Conservation (phyloP, 495 filamentous ascomycete species). For the Bombardia bombarda region DNA sequence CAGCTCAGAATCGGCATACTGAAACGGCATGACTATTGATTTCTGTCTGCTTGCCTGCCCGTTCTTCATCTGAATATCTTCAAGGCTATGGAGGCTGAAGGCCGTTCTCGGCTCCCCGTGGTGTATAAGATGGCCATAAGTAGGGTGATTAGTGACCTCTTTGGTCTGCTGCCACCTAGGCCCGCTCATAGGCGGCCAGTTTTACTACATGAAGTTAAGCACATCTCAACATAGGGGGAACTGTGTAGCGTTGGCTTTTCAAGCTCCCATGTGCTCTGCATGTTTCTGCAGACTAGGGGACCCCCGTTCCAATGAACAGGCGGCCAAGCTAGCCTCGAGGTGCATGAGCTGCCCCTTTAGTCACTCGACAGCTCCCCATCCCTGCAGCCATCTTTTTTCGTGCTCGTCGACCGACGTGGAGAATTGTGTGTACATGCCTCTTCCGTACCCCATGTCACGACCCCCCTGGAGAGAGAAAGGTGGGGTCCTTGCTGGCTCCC, state of each 20-base stretch:
- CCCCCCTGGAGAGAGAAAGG: constrained; percentile 8
- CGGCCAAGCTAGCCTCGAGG: constrained; percentile 15
- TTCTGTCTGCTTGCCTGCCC: neutral
- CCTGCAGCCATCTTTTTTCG: constrained; percentile 24
- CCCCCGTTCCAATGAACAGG: constrained; percentile 23
- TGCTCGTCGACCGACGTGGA: constrained; percentile 19
- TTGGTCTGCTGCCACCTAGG: constrained; percentile 1
- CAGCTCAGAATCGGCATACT: too few species aligned
- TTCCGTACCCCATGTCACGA: constrained; percentile 19
- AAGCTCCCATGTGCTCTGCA: constrained; percentile 19
- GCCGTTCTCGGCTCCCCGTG: neutral
- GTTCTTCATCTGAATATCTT: neutral
- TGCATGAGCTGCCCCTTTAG: constrained; percentile 29
- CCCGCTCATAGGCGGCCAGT: constrained; percentile 7
- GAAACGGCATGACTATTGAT: too few species aligned
- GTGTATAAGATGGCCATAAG: neutral
- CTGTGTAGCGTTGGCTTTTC: constrained; percentile 7
- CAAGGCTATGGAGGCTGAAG: neutral
- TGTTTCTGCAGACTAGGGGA: constrained; percentile 15
- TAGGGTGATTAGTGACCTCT: constrained; percentile 9
- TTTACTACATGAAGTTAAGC: constrained; percentile 15
- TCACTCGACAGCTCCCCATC: constrained; percentile 23
- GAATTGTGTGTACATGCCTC: constrained; percentile 12
- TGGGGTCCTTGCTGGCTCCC: constrained; percentile 25
- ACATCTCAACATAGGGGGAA: too few species aligned